Evolutionary conservation across 495 filamentous ascomycete genomes (phyloP), one percentile per base, ranked within the genome.

Genomic region (Podospora pseudoanserina): DNA sequence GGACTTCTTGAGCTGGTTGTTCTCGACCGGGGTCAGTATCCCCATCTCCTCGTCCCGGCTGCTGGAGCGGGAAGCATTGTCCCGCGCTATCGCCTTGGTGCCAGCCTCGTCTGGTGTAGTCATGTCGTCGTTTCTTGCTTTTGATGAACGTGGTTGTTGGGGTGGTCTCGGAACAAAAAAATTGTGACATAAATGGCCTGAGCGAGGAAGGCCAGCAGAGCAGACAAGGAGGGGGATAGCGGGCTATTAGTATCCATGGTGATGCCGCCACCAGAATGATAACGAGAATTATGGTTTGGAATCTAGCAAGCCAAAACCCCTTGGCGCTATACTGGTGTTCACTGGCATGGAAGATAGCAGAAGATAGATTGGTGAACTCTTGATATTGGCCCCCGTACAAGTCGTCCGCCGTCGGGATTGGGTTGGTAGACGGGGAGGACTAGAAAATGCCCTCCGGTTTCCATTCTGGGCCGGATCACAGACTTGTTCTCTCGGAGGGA

Each of bases 31-130:
- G 13, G 55, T n/a, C 5, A 63, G 16, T 27, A 49, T 11, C 27
- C 75, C 78, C 63, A 72, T 71, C 65, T 77, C 78, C 63, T 76
- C 78, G 66, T 78, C 76, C 5, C 54, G 61, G 64, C 32, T 55
- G 39, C 63, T 54, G 58, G 66, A 13, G 39, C 60, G 26, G 67
- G 60, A 65, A 67, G 65, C 65, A 56, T 53, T n/a, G 59, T 60
- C 65, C 16, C 44, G 13, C 6, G 26, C 26, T 7, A 57, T n/a
- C 49, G 20, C 44, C 44, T 69, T 65, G 61, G 69, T 67, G 60
- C 60, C 60, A 27, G 67, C 59, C 16, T 66, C 39, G 2, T 20
- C 44, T n/a, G n/a, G 19, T 39, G 44, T 16, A 23, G 64, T n/a
- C 64, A 65, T 65, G 32, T 44, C n/a, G 28, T 16, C 15, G 34